Evolutionary conservation across 176 grass and related monocot species (phyloP).

Genomic region (Raddia distichophylla): DNA sequence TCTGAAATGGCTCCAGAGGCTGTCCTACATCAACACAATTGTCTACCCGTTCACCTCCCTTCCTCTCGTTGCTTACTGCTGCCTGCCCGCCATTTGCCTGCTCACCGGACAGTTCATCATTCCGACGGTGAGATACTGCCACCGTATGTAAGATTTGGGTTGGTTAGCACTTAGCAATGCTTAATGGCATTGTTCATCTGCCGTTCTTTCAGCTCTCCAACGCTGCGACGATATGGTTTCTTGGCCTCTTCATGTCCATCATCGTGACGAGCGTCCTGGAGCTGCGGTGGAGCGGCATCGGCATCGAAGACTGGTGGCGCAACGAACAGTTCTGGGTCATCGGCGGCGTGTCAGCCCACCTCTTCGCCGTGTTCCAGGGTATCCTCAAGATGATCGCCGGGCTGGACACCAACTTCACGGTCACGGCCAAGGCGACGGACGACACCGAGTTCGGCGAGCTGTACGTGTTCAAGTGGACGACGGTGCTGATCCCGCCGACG

Average conservation of each 20-base stretch:
- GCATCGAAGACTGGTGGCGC: conserved; percentile 96
- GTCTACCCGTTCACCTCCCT: conserved; percentile 94
- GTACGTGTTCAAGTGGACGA: conserved; percentile 98
- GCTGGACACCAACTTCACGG: conserved; percentile 97
- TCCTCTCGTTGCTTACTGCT: conserved; percentile 86
- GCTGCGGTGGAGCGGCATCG: conserved; percentile 92
- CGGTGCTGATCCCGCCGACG: conserved; percentile 90
- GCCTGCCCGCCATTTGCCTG: conserved; percentile 82
- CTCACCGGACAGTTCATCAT: conserved; percentile 97
- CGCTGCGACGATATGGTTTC: conserved; percentile 82
- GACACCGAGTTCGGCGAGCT: conserved; percentile 80
- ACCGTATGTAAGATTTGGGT: not conserved
- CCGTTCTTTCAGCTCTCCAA: conserved; percentile 68
- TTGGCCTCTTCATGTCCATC: conserved; percentile 92
- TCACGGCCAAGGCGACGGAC: conserved; percentile 76
- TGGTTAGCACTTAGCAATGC: not conserved
- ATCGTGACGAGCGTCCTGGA: conserved; percentile 84
- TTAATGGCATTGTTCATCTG: conserved; percentile 24
- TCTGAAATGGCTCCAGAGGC: conserved; percentile 91
- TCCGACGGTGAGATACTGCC: conserved; percentile 57
- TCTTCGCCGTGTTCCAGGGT: conserved; percentile 97
- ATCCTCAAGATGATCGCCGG: conserved; percentile 90
- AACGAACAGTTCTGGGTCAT: conserved; percentile 99
- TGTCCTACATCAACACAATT: conserved; percentile 97
- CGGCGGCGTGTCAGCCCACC: conserved; percentile 84